Base-by-base conservation (phyloP, 768 basidiomycete species). In the Lentinula detonsa region DNA sequence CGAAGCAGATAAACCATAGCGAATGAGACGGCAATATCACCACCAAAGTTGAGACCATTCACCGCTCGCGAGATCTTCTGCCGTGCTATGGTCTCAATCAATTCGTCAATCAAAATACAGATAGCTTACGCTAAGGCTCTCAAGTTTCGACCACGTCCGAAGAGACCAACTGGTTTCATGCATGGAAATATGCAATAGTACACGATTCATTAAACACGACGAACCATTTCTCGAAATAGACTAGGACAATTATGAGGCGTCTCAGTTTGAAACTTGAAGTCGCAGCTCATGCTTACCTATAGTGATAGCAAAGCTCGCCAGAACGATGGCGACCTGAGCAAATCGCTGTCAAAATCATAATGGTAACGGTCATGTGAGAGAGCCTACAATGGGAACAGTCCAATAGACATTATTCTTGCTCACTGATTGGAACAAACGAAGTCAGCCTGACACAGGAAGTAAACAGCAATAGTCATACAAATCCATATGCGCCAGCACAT, bases 401-500 rank as follows among this genome's bases (percentile, higher is more conserved):
- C 45, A 42, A 34, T 40, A 40, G 15, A 31, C 13, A 33, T 40
- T 60, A 11, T 49, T 50, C 16, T 60, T 52, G 28, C 59, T 60
- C 49, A 60, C 59, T 60, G 33, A 10, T 43, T 4, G 10, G 4
- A 28, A 11, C 8, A 50, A 21, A 9, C 13, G 50, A 45, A n/a
- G 50, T 60, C n/a, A 18, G 15, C 5, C 1, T 7, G 18, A 11
- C 23, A 56, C 2, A 46, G 7, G 31, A 10, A 37, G 8, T 23
- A 8, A 11, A 31, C 4, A 13, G 13, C 13, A 34, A 10, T 21
- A 7, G 5, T 28, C 37, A 5, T 42, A 60, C 59, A 52, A 6
- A 60, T 60, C 59, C 59, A 60, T 5, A 60, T 49, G 7, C 59
- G 33, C 49, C 50, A 60, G 40, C 49, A 51, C 59, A 60, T 49